Evolutionary conservation across 2,329 filamentous ascomycete genomes (phyloP).

Genomic region (Neoscytalidium dimidiatum): DNA sequence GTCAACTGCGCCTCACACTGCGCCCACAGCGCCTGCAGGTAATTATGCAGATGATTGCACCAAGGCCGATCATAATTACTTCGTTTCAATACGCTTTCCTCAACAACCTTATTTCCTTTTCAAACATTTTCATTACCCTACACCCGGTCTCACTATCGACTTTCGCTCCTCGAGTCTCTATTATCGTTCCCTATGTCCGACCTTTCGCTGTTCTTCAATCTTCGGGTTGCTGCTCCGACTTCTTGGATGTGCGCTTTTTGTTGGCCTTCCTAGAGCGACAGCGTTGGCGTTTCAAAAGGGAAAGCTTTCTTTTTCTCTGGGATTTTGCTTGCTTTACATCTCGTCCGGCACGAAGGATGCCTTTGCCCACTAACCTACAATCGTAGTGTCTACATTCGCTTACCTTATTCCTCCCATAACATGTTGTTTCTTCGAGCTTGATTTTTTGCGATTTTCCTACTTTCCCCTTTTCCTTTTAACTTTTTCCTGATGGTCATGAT

Average conservation of each 20-base stretch:
- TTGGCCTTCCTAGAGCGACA: conserved; percentile 15
- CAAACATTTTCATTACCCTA: neutral
- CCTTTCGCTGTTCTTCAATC: neutral
- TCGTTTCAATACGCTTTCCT: neutral
- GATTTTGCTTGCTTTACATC: conserved; percentile 1
- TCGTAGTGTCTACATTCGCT: conserved; percentile 19
- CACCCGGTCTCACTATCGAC: neutral
- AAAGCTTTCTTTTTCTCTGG: neutral
- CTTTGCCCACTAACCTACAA: conserved; percentile 11
- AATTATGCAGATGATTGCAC: neutral
- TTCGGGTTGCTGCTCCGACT: neutral
- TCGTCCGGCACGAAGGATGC: conserved; percentile 11
- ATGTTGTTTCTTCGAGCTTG: neutral
- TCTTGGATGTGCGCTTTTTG: conserved; percentile 4
- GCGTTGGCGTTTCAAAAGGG: conserved; percentile 15
- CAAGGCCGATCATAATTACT: conserved; percentile 6
- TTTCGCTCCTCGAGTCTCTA: neutral
- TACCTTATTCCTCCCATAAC: neutral
- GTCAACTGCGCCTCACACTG: neutral
- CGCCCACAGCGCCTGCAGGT: neutral
- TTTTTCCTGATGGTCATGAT: conserved; percentile 13
- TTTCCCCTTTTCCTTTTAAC: neutral
- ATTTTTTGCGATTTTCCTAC: neutral
- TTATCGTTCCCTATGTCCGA: conserved; percentile 3
- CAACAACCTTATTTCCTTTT: neutral